These are phyloP conservation scores for Naganishia sp. DNA, from an alignment of 1,284 basidiomycete species.

Conservation along the genomic window DNA sequence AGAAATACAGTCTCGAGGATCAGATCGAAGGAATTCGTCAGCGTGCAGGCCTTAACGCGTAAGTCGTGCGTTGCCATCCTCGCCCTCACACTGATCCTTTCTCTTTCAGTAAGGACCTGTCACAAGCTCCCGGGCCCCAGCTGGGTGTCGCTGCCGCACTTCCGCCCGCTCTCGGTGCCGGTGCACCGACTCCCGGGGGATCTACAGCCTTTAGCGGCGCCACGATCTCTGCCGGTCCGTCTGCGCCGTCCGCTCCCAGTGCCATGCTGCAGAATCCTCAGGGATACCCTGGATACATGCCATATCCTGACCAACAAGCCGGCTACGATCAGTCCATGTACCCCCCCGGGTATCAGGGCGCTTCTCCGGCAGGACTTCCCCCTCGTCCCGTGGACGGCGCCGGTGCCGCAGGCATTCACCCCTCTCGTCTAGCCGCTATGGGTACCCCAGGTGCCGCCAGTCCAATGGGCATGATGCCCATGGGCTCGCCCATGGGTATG, in stretches of 20 bases:
- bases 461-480: conserved; percentile 14
- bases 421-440: conserved; percentile 35
- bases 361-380: conserved; percentile 36
- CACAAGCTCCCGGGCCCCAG: conserved; percentile 72
- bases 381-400: conserved; percentile 42
- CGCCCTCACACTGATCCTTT: conserved; percentile 32
- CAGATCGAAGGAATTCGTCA: conserved; percentile 92
- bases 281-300: conserved; percentile 61
- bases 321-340: conserved; percentile 36
- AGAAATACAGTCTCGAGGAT: conserved; percentile 87
- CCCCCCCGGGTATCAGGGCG: conserved; percentile 24
- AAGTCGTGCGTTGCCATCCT: conserved; percentile 68
- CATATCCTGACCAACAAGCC: conserved; percentile 43
- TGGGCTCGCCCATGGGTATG: conserved; percentile 55
- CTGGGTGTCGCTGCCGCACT: conserved; percentile 63
- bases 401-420: conserved; percentile 23
- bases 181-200: conserved; percentile 55
- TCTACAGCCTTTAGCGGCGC: conserved; percentile 46
- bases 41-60: conserved; percentile 63
- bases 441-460: conserved; percentile 31
- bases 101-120: neutral
- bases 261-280: conserved; percentile 1
- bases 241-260: conserved; percentile 41
- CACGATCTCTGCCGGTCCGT: conserved; percentile 52
- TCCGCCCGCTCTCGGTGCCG: conserved; percentile 42